Evolutionary conservation across 202 grass and related monocot genomes (phyloP).

Genomic region (Eragrostis tef): DNA sequence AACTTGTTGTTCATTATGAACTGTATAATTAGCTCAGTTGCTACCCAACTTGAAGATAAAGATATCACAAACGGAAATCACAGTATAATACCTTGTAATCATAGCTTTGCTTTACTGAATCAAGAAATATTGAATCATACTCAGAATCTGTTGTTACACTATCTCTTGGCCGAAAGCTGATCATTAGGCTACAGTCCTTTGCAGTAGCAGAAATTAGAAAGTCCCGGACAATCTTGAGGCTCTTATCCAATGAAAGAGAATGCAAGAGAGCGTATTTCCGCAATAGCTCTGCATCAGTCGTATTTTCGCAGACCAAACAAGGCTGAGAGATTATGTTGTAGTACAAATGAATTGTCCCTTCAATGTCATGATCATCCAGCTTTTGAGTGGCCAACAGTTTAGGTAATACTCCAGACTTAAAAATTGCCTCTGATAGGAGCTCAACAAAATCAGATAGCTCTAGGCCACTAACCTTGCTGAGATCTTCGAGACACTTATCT

Average conservation of each 20-base stretch:
- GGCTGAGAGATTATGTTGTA: slow-evolving; percentile 74
- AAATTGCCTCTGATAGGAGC: slow-evolving; percentile 70
- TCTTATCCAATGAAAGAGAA: slow-evolving; percentile 68
- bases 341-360: slow-evolving; percentile 91
- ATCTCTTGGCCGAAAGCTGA: slow-evolving; percentile 70
- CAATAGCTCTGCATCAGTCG: slow-evolving; percentile 62
- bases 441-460: slow-evolving; percentile 67
- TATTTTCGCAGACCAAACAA: slow-evolving; percentile 70
- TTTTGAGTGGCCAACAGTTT: slow-evolving; percentile 78
- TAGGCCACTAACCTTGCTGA: slow-evolving; percentile 57
- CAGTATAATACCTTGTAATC: slow-evolving; percentile 80
- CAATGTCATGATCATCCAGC: slow-evolving; percentile 86
- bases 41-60: slow-evolving; percentile 11
- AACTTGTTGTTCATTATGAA: slow-evolving; percentile 11
- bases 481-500: slow-evolving; percentile 56
- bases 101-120: slow-evolving; percentile 65
- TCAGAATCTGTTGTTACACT: slow-evolving; percentile 42
- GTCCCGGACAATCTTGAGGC: slow-evolving; percentile 71
- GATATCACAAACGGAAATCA: slow-evolving; percentile 7
- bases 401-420: slow-evolving; percentile 62
- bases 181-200: slow-evolving; percentile 96
- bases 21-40: background rate
- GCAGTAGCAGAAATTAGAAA: slow-evolving; percentile 81
- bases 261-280: slow-evolving; percentile 63
- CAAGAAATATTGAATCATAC: slow-evolving; percentile 69